Base-by-base conservation (phyloP, 495 filamentous ascomycete genomes). In the Penicillium egyptiacum region DNA sequence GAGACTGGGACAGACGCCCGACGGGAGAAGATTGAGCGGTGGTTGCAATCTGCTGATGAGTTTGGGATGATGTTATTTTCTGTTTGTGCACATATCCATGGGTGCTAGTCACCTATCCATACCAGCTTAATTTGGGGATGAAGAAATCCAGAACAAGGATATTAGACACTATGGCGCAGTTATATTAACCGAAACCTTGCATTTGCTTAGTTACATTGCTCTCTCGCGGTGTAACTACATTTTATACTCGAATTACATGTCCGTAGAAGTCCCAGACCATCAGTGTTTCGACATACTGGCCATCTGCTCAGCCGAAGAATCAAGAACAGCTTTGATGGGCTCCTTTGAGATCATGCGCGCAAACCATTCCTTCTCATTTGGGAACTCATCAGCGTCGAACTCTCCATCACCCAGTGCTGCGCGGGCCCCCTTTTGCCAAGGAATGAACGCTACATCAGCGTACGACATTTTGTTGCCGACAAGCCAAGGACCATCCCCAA, bases 371-470 rank as follows among this genome's bases (percentile, higher is more conserved):
- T 73, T 68, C 26, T 44, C 66, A 11, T 62, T 57, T 5, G 70
- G 59, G 22, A 51, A 60, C 17, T 49, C 41, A 4, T 60, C 53
- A 31, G 55, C 45, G 48, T 55, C 8, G 7, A 48, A 55, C 79
- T 81, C 86, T 2, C 74, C 49, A 6, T 82, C 52, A 50, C 80
- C 14, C 85, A 26, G 75, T 63, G 19, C 79, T 14, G 57, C 87
- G 82, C 3, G 71, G 79, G 55, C 74, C 82, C 11, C 69, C 74
- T 49, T 8, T 26, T 57, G 55, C 55, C 55, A 57, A 11, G 44
- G n/a, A 42, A 50, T 43, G 12, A 48, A 57, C 6, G 55, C 35
- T 2, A 57, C 12, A 19, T 57, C 55, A 3, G 46, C 55, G 23
- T 50, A 57, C 10, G 55, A 57, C 37, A 70, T 66, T 58, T 79